Evolutionary conservation across 768 basidiomycete genomes (phyloP).

Genomic region (Collybiopsis confluens): DNA sequence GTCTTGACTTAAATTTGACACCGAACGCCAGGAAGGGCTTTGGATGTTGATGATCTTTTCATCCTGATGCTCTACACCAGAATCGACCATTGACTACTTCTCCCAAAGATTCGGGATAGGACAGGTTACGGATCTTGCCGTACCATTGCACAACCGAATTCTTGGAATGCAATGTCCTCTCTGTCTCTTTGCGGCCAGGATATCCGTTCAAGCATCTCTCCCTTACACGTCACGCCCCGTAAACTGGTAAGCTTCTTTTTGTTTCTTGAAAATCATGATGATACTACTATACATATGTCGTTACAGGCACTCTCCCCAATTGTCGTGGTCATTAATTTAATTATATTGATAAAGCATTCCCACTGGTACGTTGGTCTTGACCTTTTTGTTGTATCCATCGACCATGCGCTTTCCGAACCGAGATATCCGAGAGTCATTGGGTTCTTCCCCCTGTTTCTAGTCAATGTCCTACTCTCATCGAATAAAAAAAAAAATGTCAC

Average conservation of each 20-base stretch:
- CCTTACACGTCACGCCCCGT: too few species aligned
- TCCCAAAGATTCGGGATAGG: too few species aligned
- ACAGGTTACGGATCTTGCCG: too few species aligned
- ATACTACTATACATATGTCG: not conserved
- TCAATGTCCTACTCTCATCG: not conserved
- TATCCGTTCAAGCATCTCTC: too few species aligned
- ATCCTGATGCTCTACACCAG: too few species aligned
- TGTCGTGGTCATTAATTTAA: not conserved
- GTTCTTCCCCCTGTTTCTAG: not conserved
- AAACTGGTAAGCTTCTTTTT: not conserved
- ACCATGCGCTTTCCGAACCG: slow-evolving; percentile 1
- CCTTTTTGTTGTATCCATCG: slow-evolving; percentile 4
- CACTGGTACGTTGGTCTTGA: slow-evolving; percentile 1
- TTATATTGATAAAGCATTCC: not conserved
- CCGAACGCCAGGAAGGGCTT: too few species aligned
- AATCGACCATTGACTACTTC: too few species aligned
- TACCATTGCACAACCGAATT: too few species aligned
- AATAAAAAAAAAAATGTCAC: not conserved
- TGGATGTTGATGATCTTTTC: too few species aligned
- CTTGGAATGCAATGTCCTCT: too few species aligned
- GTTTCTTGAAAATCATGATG: not conserved
- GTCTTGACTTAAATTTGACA: too few species aligned
- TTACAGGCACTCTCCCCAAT: not conserved
- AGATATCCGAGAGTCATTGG: not conserved
- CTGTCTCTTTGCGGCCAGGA: too few species aligned